Conservation (phyloP, 306 rosid species). For the Gynostemma pentaphyllum region DNA sequence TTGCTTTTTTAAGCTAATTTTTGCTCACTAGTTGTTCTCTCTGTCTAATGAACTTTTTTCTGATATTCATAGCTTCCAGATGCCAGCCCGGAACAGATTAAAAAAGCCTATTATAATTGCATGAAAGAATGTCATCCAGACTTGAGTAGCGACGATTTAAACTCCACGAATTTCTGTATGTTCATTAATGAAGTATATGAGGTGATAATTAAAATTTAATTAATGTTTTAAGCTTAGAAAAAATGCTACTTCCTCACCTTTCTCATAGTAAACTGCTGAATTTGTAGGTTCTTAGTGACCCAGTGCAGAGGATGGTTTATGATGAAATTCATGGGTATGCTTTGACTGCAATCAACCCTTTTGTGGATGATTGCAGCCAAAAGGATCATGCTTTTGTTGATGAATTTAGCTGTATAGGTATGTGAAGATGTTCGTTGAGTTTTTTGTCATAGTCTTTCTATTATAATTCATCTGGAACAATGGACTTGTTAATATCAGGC, state of each 20-base stretch:
- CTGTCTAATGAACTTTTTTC: neutral
- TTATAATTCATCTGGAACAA: neutral
- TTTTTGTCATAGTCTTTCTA: neutral
- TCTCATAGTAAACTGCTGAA: slow-evolving; percentile 24
- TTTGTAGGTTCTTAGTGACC: slow-evolving; percentile 96
- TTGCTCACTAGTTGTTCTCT: neutral
- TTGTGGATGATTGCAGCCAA: slow-evolving; percentile 43
- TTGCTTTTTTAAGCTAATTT: neutral
- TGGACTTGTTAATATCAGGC: neutral
- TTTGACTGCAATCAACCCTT: slow-evolving; percentile 76
- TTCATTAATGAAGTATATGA: slow-evolving; percentile 83
- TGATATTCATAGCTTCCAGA: slow-evolving; percentile 63
- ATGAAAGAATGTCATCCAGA: slow-evolving; percentile 99
- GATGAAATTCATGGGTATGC: slow-evolving; percentile 95
- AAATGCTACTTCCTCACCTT: neutral
- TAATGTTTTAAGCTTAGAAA: slow-evolving; percentile 9
- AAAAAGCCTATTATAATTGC: slow-evolving; percentile 83
- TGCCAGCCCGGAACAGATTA: slow-evolving; percentile 71
- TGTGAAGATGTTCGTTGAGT: neutral
- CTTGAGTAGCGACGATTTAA: slow-evolving; percentile 72
- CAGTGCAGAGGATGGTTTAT: slow-evolving; percentile 84
- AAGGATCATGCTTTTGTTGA: slow-evolving; percentile 86
- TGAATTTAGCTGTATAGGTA: slow-evolving; percentile 96
- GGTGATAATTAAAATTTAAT: slow-evolving; percentile 35
- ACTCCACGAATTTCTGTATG: slow-evolving; percentile 77